Evolutionary conservation across 371 early-diverging fungal species (phyloP).

Genomic region (Syncephalastrum racemosum): DNA sequence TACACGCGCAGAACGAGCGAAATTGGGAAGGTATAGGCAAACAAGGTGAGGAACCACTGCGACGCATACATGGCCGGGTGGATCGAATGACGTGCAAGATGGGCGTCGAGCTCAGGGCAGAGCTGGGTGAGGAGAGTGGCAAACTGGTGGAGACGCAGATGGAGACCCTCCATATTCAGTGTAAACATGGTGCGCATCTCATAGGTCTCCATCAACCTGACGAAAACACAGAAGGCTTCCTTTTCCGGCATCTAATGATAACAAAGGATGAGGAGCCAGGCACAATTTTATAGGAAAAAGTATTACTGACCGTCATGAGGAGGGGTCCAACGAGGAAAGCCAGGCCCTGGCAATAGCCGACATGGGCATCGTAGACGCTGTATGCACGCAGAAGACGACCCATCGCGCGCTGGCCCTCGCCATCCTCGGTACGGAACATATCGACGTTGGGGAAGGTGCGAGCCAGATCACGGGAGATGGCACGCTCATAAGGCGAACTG

Average conservation of each 20-base stretch:
- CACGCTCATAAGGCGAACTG: constrained; percentile 77
- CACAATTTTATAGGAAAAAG: background rate
- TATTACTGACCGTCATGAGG: constrained; percentile 66
- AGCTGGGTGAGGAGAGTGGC: constrained; percentile 76
- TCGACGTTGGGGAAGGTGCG: constrained; percentile 89
- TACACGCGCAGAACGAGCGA: constrained; percentile 79
- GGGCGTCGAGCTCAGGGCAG: constrained; percentile 71
- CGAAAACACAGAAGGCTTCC: constrained; percentile 87
- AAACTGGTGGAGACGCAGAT: constrained; percentile 79
- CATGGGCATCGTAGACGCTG: constrained; percentile 83
- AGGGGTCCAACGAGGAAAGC: constrained; percentile 83
- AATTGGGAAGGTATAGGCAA: constrained; percentile 85
- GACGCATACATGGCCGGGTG: constrained; percentile 84
- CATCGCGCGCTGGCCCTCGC: constrained; percentile 85
- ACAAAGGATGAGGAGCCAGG: constrained; percentile 1
- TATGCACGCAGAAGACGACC: constrained; percentile 88
- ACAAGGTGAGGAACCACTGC: constrained; percentile 92
- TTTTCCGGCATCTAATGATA: constrained; percentile 79
- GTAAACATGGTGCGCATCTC: constrained; percentile 74
- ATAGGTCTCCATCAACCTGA: constrained; percentile 79
- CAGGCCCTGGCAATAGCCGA: constrained; percentile 93
- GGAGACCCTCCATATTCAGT: constrained; percentile 81
- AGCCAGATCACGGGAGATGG: constrained; percentile 87
- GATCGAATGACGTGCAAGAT: constrained; percentile 72
- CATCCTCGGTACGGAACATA: constrained; percentile 80